Base-by-base conservation (phyloP, 1,284 basidiomycete species). In the Cryptococcus amylolentus region DNA sequence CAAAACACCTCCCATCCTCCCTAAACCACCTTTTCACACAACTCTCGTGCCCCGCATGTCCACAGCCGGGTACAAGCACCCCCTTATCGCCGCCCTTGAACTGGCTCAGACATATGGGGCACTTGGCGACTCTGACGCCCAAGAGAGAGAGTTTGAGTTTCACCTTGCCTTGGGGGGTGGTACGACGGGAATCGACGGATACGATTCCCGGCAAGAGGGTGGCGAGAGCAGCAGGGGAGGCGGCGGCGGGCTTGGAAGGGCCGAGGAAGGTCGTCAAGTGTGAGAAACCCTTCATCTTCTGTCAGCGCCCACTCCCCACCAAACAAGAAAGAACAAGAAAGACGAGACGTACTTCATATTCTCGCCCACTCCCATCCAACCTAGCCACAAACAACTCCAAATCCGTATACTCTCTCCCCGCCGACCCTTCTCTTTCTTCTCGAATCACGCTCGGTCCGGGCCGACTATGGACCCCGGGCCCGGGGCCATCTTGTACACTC, bases 101-200 rank as follows among this genome's bases (percentile, higher is more conserved):
- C 77, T 89, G 88, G 50, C 80, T 81, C 64, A 89, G 76, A 72
- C 91, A 93, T 49, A 91, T 86, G 27, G 85, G 83, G 68, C 91
- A 94, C 65, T 84, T 85, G 62, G 88, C 85, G 28, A 93, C 88
- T 2, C 82, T 71, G 10, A 84, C 80, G 26, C 87, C 89, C n/a
- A 88, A 77, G 31, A 91, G 77, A 20, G 81, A 80, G 49, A 91
- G 75, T 76, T 91, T 92, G 56, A 89, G 75, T 77, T 89, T 91
- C 55, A 86, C 81, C 52, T 86, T 85, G 10, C 89, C 89, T 61
- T 87, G 83, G 60, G 81, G 80, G 49, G 84, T 85, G 26, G 83
- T 81, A 16, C 90, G 82, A 42, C 85, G 81, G 12, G 86, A 82
- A 64, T 84, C 80, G 28, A 89, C 78, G 63, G 85, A 83, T 62